Conservation (phyloP, 257 asterid genomes). For the Fraxinus excelsior region DNA sequence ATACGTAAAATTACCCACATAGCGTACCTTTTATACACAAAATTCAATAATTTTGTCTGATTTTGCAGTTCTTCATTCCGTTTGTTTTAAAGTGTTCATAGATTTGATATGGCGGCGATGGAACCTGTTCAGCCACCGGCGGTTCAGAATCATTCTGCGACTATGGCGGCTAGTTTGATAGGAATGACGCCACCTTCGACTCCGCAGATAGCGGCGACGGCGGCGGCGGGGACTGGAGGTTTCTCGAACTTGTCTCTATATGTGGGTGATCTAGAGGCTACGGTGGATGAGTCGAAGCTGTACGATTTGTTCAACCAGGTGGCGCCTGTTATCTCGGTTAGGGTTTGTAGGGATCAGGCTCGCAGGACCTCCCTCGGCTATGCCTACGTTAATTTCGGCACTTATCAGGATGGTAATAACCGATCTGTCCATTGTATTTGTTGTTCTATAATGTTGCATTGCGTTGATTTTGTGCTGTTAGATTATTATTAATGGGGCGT, state of each 20-base stretch:
- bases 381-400: conserved; percentile 70
- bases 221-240: conserved; percentile 12
- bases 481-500: background rate
- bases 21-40: background rate
- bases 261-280: conserved; percentile 75
- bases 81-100: background rate
- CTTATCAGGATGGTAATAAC: conserved; percentile 59
- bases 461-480: background rate
- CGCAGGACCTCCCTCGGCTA: conserved; percentile 62
- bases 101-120: conserved; percentile 45
- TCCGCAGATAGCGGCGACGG: conserved; percentile 13
- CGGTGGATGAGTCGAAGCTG: conserved; percentile 64
- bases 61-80: background rate
- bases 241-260: conserved; percentile 53
- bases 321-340: conserved; percentile 64
- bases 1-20: background rate
- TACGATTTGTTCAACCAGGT: conserved; percentile 70
- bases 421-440: background rate
- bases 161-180: conserved; percentile 22
- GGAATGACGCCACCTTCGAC: conserved; percentile 35
- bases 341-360: conserved; percentile 74
- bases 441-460: background rate
- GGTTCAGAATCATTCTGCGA: conserved; percentile 32
- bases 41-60: background rate
- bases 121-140: conserved; percentile 39